A percentile compares a stretch with the other conserved stretches of the same genome.
phyloP scores from a whole-genome alignment of 768 basidiomycete species.

The Tulasnella sp. region DNA sequence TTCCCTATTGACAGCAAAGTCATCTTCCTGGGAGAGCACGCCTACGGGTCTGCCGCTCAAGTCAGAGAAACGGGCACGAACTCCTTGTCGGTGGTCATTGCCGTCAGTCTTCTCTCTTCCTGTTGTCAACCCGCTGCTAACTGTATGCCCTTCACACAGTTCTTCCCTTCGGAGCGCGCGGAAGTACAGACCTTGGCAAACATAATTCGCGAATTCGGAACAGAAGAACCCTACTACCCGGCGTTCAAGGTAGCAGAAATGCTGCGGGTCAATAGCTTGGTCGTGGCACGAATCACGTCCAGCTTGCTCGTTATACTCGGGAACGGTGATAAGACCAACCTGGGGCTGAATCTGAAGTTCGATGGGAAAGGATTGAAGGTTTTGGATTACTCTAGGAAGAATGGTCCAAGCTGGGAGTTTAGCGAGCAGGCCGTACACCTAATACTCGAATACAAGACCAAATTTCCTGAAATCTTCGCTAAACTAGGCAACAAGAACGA shows the following conservation, averaged over 20 bases:
- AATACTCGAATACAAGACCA: conserved; percentile 71
- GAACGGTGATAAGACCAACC: conserved; percentile 71
- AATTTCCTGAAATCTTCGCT: conserved; percentile 75
- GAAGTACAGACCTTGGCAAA: conserved; percentile 72
- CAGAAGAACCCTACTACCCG: conserved; percentile 52
- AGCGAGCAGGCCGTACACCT: conserved; percentile 77
- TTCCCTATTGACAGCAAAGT: conserved; percentile 85
- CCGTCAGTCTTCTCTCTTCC: conserved; percentile 35
- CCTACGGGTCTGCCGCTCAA: conserved; percentile 91
- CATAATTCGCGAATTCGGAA: conserved; percentile 40
- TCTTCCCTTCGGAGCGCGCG: conserved; percentile 70
- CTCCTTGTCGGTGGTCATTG: conserved; percentile 70
- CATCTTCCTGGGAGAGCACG: conserved; percentile 91
- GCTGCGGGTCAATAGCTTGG: conserved; percentile 63
- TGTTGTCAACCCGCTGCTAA: background rate
- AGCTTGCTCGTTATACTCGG: conserved; percentile 78
- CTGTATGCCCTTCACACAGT: conserved; percentile 35
- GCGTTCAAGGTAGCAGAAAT: conserved; percentile 68
- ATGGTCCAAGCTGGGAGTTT: conserved; percentile 82
- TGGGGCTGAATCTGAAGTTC: conserved; percentile 92
- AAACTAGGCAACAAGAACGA: conserved; percentile 61
- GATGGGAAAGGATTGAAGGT: conserved; percentile 92
- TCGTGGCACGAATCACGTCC: conserved; percentile 82
- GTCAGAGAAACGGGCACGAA: conserved; percentile 61
- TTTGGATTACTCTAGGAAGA: conserved; percentile 79